These are phyloP conservation scores for Neobulgaria alba DNA, from an alignment of 2,329 filamentous ascomycete genomes.

Conservation along the genomic window DNA sequence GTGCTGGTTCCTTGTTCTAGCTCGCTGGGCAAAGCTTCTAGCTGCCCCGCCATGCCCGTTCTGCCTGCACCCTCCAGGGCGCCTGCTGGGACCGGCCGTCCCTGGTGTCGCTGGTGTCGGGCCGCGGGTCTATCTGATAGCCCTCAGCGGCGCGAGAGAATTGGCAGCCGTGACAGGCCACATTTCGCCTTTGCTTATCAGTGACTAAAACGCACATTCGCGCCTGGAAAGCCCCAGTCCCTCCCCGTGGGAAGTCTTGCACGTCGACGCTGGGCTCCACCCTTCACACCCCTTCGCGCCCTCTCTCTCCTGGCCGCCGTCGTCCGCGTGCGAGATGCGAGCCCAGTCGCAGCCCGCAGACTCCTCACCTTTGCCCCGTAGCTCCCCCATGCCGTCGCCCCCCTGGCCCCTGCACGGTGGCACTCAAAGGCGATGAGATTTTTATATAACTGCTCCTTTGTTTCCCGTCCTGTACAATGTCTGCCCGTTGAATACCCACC, in stretches of 20 bases:
- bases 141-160: background rate
- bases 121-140: background rate
- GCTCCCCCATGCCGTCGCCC: no score
- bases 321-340: slow-evolving; percentile 18
- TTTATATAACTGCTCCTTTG: slow-evolving; percentile 12
- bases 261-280: slow-evolving; percentile 17
- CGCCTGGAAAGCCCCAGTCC: slow-evolving; percentile 5
- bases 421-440: slow-evolving; percentile 7
- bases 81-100: no score
- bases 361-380: slow-evolving; percentile 11
- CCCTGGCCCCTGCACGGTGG: slow-evolving; percentile 14
- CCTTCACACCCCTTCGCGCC: background rate
- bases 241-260: background rate
- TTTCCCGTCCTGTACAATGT: slow-evolving; percentile 4
- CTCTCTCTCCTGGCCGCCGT: slow-evolving; percentile 11
- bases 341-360: slow-evolving; percentile 8
- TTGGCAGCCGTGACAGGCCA: background rate
- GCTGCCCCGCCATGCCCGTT: background rate
- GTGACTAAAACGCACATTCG: slow-evolving; percentile 12
- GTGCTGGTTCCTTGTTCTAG: no score
- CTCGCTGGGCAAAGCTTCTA: no score
- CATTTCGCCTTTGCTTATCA: slow-evolving; percentile 13
- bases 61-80: background rate
- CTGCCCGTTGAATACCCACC: background rate
- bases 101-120: no score